phyloP scores from a whole-genome alignment of 2,329 filamentous ascomycete genomes.

The Neofusicoccum umdonicola region DNA sequence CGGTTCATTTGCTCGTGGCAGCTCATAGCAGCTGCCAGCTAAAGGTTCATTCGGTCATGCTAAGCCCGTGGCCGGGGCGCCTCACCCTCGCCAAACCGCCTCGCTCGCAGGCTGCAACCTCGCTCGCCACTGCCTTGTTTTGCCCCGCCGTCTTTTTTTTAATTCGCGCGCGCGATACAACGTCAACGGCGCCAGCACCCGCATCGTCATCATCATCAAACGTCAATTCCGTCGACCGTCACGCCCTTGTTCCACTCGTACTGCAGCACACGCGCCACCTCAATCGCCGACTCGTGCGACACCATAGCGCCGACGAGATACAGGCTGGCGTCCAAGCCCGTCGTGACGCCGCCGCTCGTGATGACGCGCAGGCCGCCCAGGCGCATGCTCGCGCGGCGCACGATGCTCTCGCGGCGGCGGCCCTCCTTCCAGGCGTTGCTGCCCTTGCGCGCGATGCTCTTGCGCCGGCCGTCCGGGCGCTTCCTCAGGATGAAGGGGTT shows the following conservation, averaged over 20 bases:
- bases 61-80: not conserved
- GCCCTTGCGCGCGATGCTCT: slow-evolving; percentile 65
- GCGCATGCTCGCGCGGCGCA: slow-evolving; percentile 72
- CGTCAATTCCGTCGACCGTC: slow-evolving; percentile 80
- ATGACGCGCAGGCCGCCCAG: slow-evolving; percentile 70
- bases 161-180: not conserved
- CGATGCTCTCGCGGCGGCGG: slow-evolving; percentile 74
- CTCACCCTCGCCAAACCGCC: not conserved
- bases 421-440: slow-evolving; percentile 78
- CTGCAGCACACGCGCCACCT: slow-evolving; percentile 73
- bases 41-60: not conserved
- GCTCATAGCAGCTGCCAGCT: not conserved
- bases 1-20: not conserved
- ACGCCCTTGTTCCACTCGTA: slow-evolving; percentile 84
- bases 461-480: slow-evolving; percentile 53
- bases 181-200: not conserved
- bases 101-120: not conserved
- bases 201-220: slow-evolving; percentile 49
- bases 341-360: slow-evolving; percentile 74
- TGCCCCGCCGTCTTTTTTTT: slow-evolving; percentile 9
- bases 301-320: slow-evolving; percentile 84
- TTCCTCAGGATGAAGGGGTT: slow-evolving; percentile 80
- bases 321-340: slow-evolving; percentile 78
- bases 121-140: slow-evolving; percentile 1
- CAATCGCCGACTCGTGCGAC: slow-evolving; percentile 70